These are phyloP conservation scores for Irineochytrium annulatum DNA, from an alignment of 192 early-diverging fungal genomes.

Conservation along the genomic window DNA sequence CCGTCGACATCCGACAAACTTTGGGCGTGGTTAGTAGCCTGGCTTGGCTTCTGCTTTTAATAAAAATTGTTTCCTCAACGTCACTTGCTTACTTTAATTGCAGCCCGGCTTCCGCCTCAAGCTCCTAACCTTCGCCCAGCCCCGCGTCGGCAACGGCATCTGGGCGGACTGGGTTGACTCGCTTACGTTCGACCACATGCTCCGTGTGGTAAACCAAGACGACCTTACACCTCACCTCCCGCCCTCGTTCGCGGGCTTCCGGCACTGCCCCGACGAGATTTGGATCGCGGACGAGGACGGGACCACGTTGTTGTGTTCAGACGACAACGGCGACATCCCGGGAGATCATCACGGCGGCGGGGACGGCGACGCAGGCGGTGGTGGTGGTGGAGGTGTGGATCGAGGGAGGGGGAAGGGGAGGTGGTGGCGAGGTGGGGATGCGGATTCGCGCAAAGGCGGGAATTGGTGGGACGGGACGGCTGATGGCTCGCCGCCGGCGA, in stretches of 20 bases:
- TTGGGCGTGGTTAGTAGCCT: background rate
- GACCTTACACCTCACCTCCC: conserved; percentile 35
- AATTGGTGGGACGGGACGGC: no score
- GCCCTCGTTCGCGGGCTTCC: conserved; percentile 29
- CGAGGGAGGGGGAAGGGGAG: background rate
- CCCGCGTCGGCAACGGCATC: conserved; percentile 32
- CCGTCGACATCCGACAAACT: conserved; percentile 22
- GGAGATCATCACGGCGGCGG: background rate
- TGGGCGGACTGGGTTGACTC: conserved; percentile 20
- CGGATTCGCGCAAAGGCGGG: conserved; percentile 2
- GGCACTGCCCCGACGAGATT: conserved; percentile 25
- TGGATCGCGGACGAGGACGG: conserved; percentile 29
- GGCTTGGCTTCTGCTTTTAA: background rate
- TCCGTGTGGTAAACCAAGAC: conserved; percentile 29
- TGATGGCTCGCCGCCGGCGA: background rate
- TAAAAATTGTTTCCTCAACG: background rate
- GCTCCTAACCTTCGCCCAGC: conserved; percentile 30
- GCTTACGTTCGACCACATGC: background rate
- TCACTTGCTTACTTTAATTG: background rate
- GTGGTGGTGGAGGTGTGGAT: background rate
- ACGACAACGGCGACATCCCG: conserved; percentile 10
- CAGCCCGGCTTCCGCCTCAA: conserved; percentile 6
- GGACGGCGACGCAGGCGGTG: background rate
- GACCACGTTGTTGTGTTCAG: conserved; percentile 20
- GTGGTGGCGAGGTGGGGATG: background rate